phyloP scores from a whole-genome alignment of 1,284 basidiomycete genomes.

The Neonothopanus nambi region DNA sequence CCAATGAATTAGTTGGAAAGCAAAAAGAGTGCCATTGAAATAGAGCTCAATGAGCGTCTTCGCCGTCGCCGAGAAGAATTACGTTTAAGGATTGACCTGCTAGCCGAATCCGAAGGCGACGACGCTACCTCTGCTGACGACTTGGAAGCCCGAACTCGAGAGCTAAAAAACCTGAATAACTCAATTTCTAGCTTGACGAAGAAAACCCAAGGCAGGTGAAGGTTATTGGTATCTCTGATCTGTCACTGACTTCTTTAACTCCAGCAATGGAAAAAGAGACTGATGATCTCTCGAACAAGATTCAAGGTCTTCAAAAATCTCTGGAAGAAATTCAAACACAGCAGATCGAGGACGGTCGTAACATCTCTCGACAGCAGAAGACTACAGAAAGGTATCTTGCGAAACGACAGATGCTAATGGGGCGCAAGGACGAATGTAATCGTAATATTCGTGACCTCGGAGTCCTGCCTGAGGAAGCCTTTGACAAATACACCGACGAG shows the following conservation, averaged over 20 bases:
- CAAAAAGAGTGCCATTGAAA: slow-evolving; percentile 82
- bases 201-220: slow-evolving; percentile 63
- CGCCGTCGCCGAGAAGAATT: slow-evolving; percentile 80
- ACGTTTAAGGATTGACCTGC: slow-evolving; percentile 71
- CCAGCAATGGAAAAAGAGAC: slow-evolving; percentile 69
- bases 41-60: slow-evolving; percentile 91
- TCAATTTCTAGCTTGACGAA: slow-evolving; percentile 67
- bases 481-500: slow-evolving; percentile 88
- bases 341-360: slow-evolving; percentile 84
- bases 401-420: slow-evolving; percentile 83
- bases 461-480: slow-evolving; percentile 95
- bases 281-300: slow-evolving; percentile 64
- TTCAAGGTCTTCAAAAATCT: slow-evolving; percentile 64
- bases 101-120: slow-evolving; percentile 67
- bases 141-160: slow-evolving; percentile 66
- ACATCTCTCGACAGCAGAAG: slow-evolving; percentile 90
- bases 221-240: slow-evolving; percentile 35
- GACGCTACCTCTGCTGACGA: slow-evolving; percentile 60
- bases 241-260: slow-evolving; percentile 24
- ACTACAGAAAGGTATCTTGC: slow-evolving; percentile 92
- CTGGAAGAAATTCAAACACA: slow-evolving; percentile 81
- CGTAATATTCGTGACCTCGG: slow-evolving; percentile 95
- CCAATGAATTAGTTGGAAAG: slow-evolving; percentile 62
- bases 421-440: slow-evolving; percentile 90
- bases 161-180: slow-evolving; percentile 65